phyloP scores from a whole-genome alignment of 169 alveolate genomes.

The Plasmodium billcollinsi region DNA sequence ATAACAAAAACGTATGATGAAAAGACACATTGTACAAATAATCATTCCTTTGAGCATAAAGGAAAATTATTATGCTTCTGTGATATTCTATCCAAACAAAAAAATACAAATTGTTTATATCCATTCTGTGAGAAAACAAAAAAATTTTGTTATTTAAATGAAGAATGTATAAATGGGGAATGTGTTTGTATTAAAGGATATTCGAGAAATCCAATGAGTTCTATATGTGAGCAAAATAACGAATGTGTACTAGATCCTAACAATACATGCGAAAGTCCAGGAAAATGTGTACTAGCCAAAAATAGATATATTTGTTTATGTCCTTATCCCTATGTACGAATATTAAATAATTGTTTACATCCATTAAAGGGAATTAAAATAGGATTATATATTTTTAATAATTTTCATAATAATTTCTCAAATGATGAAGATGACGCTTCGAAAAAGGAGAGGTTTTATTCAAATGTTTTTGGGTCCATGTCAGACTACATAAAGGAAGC shows the following conservation, averaged over 20 bases:
- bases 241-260: conserved; percentile 38
- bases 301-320: conserved; percentile 68
- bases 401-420: conserved; percentile 13
- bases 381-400: conserved; percentile 32
- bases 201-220: conserved; percentile 76
- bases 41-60: conserved; percentile 27
- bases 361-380: conserved; percentile 53
- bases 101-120: conserved; percentile 27
- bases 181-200: conserved; percentile 73
- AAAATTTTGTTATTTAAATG: conserved; percentile 59
- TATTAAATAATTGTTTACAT: conserved; percentile 63
- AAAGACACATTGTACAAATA: conserved; percentile 17
- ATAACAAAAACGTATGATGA: conserved; percentile 13
- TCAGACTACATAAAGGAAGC: conserved; percentile 59
- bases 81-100: not conserved
- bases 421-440: conserved; percentile 73
- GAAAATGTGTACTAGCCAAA: conserved; percentile 38
- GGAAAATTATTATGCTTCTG: conserved; percentile 58
- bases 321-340: conserved; percentile 64
- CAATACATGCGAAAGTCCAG: conserved; percentile 54
- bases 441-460: conserved; percentile 52
- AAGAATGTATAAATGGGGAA: conserved; percentile 63
- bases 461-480: conserved; percentile 71
- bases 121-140: conserved; percentile 58
- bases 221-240: conserved; percentile 65